These are phyloP conservation scores for Globisporangium spinosum DNA, from an alignment of 352 stramenopile genomes.

Conservation along the genomic window DNA sequence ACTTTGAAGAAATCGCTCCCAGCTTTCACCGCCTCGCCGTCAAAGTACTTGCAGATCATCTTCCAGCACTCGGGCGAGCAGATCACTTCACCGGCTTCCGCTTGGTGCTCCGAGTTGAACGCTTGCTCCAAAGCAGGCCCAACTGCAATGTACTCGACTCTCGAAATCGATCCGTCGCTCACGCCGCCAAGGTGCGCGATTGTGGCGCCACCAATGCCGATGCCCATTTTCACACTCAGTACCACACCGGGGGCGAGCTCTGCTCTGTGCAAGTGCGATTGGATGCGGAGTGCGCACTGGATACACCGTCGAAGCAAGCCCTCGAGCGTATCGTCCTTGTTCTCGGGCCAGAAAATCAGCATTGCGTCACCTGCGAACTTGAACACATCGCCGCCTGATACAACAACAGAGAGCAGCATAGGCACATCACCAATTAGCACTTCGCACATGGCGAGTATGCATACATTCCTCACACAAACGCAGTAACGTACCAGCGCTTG, in stretches of 20 bases:
- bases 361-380: constrained; percentile 96
- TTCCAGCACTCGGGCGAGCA: constrained; percentile 83
- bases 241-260: constrained; percentile 83
- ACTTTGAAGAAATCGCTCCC: constrained; percentile 58
- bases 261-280: constrained; percentile 85
- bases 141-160: constrained; percentile 91
- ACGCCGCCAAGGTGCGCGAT: constrained; percentile 89
- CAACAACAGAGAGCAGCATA: neutral
- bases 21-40: constrained; percentile 34
- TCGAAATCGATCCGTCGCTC: constrained; percentile 68
- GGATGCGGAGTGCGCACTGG: constrained; percentile 89
- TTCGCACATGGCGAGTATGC: neutral
- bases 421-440: neutral
- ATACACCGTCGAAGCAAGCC: constrained; percentile 71
- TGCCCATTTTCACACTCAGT: constrained; percentile 93
- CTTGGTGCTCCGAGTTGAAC: constrained; percentile 87
- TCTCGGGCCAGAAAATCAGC: constrained; percentile 92
- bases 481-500: constrained; percentile 39
- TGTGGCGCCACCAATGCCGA: constrained; percentile 85
- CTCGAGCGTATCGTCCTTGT: constrained; percentile 88
- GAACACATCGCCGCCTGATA: constrained; percentile 79
- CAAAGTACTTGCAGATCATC: constrained; percentile 62
- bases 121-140: constrained; percentile 89
- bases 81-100: constrained; percentile 87
- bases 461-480: neutral